phyloP scores from a whole-genome alignment of 2,329 filamentous ascomycete genomes.

The Claviceps fusiformis region DNA sequence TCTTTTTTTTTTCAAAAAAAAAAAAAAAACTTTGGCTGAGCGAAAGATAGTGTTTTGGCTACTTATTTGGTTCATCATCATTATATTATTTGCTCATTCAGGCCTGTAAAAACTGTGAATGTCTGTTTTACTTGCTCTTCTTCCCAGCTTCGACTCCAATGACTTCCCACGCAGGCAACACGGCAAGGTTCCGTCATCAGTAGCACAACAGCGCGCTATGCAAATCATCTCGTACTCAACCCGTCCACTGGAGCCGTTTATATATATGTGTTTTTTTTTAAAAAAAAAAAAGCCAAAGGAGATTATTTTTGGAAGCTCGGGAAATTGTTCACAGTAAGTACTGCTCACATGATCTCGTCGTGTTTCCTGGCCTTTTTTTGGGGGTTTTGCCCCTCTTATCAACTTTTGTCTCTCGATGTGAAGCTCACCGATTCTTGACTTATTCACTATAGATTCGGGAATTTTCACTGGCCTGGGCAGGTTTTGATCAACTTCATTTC shows the following conservation, averaged over 20 bases:
- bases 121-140: not conserved
- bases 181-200: constrained; percentile 1
- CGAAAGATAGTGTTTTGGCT: no score
- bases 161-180: not conserved
- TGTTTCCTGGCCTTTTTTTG: not conserved
- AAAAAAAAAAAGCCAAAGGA: not conserved
- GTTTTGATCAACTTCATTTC: not conserved
- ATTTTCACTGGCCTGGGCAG: no score
- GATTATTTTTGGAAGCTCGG: not conserved
- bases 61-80: no score
- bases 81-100: not conserved
- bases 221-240: constrained; percentile 3
- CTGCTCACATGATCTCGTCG: not conserved
- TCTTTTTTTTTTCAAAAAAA: no score
- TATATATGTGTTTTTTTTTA: not conserved
- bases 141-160: not conserved
- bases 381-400: not conserved
- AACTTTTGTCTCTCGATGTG: no score
- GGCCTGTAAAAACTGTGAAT: not conserved
- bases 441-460: not conserved
- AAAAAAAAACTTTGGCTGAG: no score
- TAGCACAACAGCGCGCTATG: constrained; percentile 3
- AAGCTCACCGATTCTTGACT: not conserved
- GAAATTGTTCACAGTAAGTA: not conserved
- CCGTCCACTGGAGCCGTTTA: not conserved